Evolutionary conservation across 1,139 yeast species (phyloP).

Genomic region (Nakaseomyces sp.): DNA sequence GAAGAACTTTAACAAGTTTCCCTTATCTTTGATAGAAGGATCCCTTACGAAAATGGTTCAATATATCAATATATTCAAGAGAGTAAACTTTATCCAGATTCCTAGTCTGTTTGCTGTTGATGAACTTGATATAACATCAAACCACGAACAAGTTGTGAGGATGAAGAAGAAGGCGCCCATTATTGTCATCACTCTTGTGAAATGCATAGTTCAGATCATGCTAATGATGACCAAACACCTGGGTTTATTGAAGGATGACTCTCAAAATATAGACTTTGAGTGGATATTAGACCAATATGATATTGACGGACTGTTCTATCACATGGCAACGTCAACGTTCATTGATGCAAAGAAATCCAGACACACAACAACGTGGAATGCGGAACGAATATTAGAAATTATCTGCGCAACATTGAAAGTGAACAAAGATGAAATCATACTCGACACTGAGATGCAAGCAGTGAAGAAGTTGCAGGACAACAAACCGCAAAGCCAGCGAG

Average conservation of each 20-base stretch:
- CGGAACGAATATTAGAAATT: conserved; percentile 7
- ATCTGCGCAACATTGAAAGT: background rate
- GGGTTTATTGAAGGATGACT: conserved; percentile 13
- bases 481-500: background rate
- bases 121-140: background rate
- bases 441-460: background rate
- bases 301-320: conserved; percentile 21
- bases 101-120: conserved; percentile 11
- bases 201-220: conserved; percentile 14
- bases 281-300: conserved; percentile 19
- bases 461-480: background rate
- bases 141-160: background rate
- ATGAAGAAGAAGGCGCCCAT: conserved; percentile 6
- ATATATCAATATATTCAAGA: conserved; percentile 13
- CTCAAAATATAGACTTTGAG: conserved; percentile 11
- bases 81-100: conserved; percentile 12
- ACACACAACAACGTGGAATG: conserved; percentile 9
- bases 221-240: conserved; percentile 14
- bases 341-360: conserved; percentile 8
- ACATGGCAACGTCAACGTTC: conserved; percentile 11
- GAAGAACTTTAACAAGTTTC: conserved; percentile 16
- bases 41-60: conserved; percentile 20
- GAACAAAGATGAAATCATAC: background rate
- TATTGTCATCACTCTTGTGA: conserved; percentile 9
- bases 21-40: conserved; percentile 13